phyloP scores from a whole-genome alignment of 192 early-diverging fungal genomes.

The Phycomyces nitens region DNA sequence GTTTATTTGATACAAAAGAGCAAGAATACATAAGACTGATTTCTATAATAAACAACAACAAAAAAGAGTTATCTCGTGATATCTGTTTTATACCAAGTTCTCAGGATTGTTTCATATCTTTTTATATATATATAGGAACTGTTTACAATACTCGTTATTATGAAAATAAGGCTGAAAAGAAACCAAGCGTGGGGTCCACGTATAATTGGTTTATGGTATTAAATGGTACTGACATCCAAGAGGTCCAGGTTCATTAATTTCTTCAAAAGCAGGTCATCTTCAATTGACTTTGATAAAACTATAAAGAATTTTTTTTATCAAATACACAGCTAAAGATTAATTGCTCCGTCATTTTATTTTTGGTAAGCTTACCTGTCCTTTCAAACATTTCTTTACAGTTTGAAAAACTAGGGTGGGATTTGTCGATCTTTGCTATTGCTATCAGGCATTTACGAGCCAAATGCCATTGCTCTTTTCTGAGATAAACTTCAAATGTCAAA shows the following conservation, averaged over 20 bases:
- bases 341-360: not conserved
- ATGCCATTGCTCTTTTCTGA: constrained; percentile 61
- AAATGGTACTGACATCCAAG: not conserved
- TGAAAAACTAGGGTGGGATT: constrained; percentile 36
- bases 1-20: too few relatives aligned
- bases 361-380: constrained; percentile 25
- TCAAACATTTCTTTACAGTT: constrained; percentile 42
- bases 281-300: not conserved
- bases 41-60: too few relatives aligned
- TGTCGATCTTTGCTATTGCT: constrained; percentile 41
- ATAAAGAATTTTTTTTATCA: not conserved
- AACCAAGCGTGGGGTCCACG: too few relatives aligned
- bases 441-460: constrained; percentile 59
- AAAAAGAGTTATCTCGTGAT: too few relatives aligned
- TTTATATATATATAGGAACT: too few relatives aligned
- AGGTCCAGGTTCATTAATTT: not conserved
- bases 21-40: too few relatives aligned
- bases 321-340: too few relatives aligned
- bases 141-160: too few relatives aligned
- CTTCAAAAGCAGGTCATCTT: not conserved
- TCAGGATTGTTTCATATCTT: too few relatives aligned
- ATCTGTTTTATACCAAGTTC: too few relatives aligned
- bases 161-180: too few relatives aligned
- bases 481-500: constrained; percentile 59
- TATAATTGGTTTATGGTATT: too few relatives aligned